Percentiles rank a stretch among this genome's conserved stretches.
These are phyloP conservation scores for Zygosaccharomyces gambellarensis DNA, from an alignment of 805 yeast genomes.

Conservation along the genomic window DNA sequence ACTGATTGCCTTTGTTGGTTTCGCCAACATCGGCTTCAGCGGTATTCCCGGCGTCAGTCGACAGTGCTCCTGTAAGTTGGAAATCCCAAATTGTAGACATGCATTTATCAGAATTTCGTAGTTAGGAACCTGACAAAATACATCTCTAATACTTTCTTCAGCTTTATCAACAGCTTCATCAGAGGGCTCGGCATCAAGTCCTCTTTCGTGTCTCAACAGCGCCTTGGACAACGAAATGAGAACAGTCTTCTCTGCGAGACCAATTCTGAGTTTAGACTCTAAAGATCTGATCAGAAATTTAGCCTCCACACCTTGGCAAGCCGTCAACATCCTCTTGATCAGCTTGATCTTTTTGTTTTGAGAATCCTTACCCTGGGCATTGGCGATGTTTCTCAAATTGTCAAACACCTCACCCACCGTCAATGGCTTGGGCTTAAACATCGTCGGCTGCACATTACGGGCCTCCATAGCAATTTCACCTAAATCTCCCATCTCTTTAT, in stretches of 20 bases:
- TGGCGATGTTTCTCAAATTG: conserved; percentile 72
- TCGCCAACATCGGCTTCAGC: conserved; percentile 95
- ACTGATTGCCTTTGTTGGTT: conserved; percentile 90
- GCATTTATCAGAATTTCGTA: conserved; percentile 71
- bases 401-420: conserved; percentile 69
- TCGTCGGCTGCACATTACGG: conserved; percentile 78
- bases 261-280: conserved; percentile 90
- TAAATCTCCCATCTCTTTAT: conserved; percentile 78
- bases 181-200: conserved; percentile 35
- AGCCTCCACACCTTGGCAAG: conserved; percentile 83
- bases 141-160: conserved; percentile 76
- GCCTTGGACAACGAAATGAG: conserved; percentile 82
- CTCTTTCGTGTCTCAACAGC: conserved; percentile 55
- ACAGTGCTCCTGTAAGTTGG: conserved; percentile 59
- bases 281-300: conserved; percentile 83
- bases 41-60: conserved; percentile 89
- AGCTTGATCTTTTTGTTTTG: conserved; percentile 72
- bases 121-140: conserved; percentile 86
- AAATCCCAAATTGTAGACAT: conserved; percentile 63
- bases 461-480: conserved; percentile 86
- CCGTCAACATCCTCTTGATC: conserved; percentile 78
- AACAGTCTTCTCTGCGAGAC: conserved; percentile 91
- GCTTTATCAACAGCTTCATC: conserved; percentile 51
- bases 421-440: conserved; percentile 86
- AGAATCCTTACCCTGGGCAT: conserved; percentile 71